These are phyloP conservation scores for Penicillium coffeae DNA, from an alignment of 495 filamentous ascomycete species.

Conservation along the genomic window DNA sequence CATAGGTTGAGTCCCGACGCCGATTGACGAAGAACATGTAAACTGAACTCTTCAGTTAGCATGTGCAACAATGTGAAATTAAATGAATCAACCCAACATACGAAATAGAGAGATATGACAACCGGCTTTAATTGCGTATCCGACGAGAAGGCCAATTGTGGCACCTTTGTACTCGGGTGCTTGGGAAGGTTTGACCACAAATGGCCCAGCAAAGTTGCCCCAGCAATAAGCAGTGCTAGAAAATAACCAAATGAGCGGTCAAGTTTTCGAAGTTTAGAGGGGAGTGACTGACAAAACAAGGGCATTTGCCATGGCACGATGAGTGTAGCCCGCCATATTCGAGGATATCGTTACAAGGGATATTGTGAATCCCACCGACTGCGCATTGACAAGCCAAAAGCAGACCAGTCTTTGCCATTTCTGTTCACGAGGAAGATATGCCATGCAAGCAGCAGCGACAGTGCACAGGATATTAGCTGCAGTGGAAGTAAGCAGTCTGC, in stretches of 20 bases:
- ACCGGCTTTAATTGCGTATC: slow-evolving; percentile 4
- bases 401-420: slow-evolving; percentile 5
- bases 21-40: slow-evolving; percentile 5
- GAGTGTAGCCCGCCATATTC: slow-evolving; percentile 16
- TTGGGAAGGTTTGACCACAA: slow-evolving; percentile 4
- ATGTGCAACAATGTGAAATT: not conserved
- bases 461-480: slow-evolving; percentile 7
- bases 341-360: slow-evolving; percentile 11
- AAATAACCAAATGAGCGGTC: not conserved
- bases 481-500: slow-evolving; percentile 5
- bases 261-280: too few species aligned
- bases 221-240: slow-evolving; percentile 8
- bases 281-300: slow-evolving; percentile 9
- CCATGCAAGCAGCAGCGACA: slow-evolving; percentile 6
- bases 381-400: slow-evolving; percentile 8
- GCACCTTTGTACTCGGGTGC: slow-evolving; percentile 4
- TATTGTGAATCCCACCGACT: slow-evolving; percentile 8
- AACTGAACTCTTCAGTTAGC: not conserved
- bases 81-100: not conserved
- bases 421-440: slow-evolving; percentile 2
- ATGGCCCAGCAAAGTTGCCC: slow-evolving; percentile 8
- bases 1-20: slow-evolving; percentile 7
- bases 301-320: slow-evolving; percentile 13
- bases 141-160: slow-evolving; percentile 6
- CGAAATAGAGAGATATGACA: slow-evolving; percentile 3